phyloP scores from a whole-genome alignment of 305 asterid genomes.

The Rubia balearica region DNA sequence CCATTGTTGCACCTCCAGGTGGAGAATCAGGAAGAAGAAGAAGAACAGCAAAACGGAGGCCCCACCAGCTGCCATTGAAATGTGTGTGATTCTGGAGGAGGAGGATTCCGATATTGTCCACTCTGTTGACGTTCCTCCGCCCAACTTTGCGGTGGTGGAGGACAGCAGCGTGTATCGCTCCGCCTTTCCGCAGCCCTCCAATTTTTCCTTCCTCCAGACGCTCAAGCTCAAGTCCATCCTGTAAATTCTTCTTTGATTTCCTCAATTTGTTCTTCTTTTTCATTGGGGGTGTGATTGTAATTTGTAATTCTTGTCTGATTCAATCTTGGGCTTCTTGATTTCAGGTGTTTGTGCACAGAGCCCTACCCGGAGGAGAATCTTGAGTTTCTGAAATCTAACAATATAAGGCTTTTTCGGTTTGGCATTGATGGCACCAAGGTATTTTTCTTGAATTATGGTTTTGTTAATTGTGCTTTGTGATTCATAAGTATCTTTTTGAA shows the following conservation, averaged over 20 bases:
- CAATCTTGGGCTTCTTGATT: neutral
- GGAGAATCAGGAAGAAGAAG: neutral
- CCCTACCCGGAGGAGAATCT: slow-evolving; percentile 37
- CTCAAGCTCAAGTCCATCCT: slow-evolving; percentile 33
- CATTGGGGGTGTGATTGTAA: slow-evolving; percentile 4
- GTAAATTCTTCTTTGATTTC: slow-evolving; percentile 16
- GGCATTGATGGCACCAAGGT: slow-evolving; percentile 49
- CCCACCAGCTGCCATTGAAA: neutral
- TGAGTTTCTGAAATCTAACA: slow-evolving; percentile 29
- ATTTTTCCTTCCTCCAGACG: slow-evolving; percentile 35
- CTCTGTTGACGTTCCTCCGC: slow-evolving; percentile 27
- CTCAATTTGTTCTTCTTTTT: neutral
- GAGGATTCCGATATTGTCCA: slow-evolving; percentile 8
- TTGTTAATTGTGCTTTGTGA: neutral
- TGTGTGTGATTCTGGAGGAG: slow-evolving; percentile 31
- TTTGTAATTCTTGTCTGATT: slow-evolving; percentile 3
- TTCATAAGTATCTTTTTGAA: neutral
- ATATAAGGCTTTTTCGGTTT: slow-evolving; percentile 35
- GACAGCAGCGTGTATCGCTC: slow-evolving; percentile 35
- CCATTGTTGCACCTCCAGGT: slow-evolving; percentile 1
- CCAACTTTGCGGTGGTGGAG: slow-evolving; percentile 32
- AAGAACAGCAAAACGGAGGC: too few relatives aligned
- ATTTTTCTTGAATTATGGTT: neutral
- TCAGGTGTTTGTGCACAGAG: slow-evolving; percentile 38
- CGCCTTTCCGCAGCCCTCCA: slow-evolving; percentile 38